phyloP scores from a whole-genome alignment of 2,329 filamentous ascomycete genomes.

The Didymellaceae sp. region DNA sequence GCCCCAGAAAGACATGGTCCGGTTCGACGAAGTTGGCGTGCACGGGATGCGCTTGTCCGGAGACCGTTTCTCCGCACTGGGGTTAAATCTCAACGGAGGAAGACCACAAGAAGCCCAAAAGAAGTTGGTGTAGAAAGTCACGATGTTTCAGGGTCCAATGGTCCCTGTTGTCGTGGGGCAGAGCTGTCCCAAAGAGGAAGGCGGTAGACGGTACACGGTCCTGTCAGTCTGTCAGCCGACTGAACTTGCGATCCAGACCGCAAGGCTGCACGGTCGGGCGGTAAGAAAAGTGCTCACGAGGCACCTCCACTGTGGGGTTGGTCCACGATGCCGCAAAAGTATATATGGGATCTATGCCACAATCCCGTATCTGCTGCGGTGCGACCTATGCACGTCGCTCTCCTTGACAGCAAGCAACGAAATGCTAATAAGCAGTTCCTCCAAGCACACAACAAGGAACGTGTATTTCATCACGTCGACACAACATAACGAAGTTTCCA shows the following conservation, averaged over 20 bases:
- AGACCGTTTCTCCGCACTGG: constrained; percentile 1
- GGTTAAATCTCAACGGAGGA: constrained; percentile 1
- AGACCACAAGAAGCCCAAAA: constrained; percentile 9
- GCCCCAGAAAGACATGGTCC: constrained; percentile 33
- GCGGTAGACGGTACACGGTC: constrained; percentile 31
- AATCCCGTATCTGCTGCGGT: constrained; percentile 23
- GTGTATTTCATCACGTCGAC: constrained; percentile 5
- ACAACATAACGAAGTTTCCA: neutral
- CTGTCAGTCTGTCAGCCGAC: constrained; percentile 23
- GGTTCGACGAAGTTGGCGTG: constrained; percentile 6
- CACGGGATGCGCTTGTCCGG: constrained; percentile 11
- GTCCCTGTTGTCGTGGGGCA: constrained; percentile 19
- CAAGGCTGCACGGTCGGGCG: constrained; percentile 27
- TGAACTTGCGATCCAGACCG: constrained; percentile 39
- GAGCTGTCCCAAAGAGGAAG: constrained; percentile 26
- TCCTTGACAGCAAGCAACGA: neutral
- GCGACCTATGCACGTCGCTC: constrained; percentile 10
- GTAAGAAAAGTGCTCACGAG: constrained; percentile 27
- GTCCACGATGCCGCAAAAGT: constrained; percentile 14
- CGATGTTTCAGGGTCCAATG: constrained; percentile 31
- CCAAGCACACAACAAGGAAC: constrained; percentile 16
- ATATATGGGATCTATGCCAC: constrained; percentile 23
- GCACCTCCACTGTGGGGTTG: constrained; percentile 17
- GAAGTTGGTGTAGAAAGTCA: constrained; percentile 19
- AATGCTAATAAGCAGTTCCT: constrained; percentile 6